phyloP scores from a whole-genome alignment of 768 basidiomycete species.

The Exidia glandulosa region DNA sequence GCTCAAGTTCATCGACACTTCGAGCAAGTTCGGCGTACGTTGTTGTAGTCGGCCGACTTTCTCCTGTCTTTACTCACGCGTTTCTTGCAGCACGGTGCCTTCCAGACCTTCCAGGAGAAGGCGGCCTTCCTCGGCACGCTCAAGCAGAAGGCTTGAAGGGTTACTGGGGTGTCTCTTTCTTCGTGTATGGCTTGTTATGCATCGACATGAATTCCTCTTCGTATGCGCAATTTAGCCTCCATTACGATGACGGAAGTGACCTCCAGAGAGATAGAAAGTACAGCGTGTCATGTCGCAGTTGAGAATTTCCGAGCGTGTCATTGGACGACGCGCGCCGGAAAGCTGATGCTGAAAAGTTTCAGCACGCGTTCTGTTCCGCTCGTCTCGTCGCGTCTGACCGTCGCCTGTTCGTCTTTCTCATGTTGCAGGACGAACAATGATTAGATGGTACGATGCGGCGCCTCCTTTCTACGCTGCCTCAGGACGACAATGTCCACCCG shows the following conservation, averaged over 20 bases:
- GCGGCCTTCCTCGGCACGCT: slow-evolving; percentile 85
- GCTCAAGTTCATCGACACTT: slow-evolving; percentile 98
- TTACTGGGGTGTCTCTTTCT: slow-evolving; percentile 6
- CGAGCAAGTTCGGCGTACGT: slow-evolving; percentile 91
- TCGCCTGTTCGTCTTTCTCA: background rate
- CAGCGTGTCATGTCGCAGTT: too few relatives aligned
- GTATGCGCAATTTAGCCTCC: too few relatives aligned
- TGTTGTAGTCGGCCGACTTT: background rate
- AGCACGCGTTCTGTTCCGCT: background rate
- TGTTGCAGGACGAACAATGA: background rate
- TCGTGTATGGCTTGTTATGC: background rate
- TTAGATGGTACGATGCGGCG: background rate
- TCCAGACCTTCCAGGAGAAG: slow-evolving; percentile 98
- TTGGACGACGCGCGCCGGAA: too few relatives aligned
- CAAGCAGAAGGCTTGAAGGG: slow-evolving; percentile 62
- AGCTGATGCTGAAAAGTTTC: background rate
- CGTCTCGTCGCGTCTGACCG: background rate
- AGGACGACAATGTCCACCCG: background rate
- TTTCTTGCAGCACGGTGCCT: slow-evolving; percentile 67
- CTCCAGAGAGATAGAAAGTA: too few relatives aligned
- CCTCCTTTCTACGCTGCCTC: background rate
- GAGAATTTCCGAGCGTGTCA: too few relatives aligned
- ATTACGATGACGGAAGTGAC: too few relatives aligned
- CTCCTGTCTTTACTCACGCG: background rate
- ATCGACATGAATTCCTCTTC: background rate